Evolutionary conservation across 2,329 filamentous ascomycete genomes (phyloP).

Genomic region (Talaromyces pinophilus): DNA sequence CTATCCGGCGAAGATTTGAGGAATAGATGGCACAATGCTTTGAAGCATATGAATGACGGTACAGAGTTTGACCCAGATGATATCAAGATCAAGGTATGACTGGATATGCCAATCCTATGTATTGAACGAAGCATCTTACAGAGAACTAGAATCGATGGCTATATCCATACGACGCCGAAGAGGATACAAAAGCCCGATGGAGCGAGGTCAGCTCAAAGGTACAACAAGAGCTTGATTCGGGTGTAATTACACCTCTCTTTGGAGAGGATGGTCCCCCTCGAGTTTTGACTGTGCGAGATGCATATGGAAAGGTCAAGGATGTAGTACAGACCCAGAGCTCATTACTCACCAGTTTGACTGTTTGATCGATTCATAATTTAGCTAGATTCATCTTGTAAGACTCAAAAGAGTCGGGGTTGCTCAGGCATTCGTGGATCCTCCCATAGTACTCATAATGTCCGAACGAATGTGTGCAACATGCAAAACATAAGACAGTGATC

Average conservation of each 20-base stretch:
- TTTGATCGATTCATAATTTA: background rate
- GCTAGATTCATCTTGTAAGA: background rate
- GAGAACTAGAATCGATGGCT: slow-evolving; percentile 47
- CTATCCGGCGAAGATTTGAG: slow-evolving; percentile 29
- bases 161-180: slow-evolving; percentile 52
- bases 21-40: slow-evolving; percentile 31
- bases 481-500: background rate
- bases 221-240: background rate
- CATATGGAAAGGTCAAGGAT: slow-evolving; percentile 23
- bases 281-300: slow-evolving; percentile 22
- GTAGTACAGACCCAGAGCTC: slow-evolving; percentile 3
- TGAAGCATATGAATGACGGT: slow-evolving; percentile 20
- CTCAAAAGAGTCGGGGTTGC: background rate
- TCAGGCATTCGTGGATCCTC: background rate
- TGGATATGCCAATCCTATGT: background rate
- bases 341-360: background rate
- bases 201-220: slow-evolving; percentile 40
- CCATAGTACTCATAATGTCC: background rate
- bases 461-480: background rate
- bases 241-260: slow-evolving; percentile 35
- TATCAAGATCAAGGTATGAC: slow-evolving; percentile 44
- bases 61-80: slow-evolving; percentile 50
- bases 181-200: slow-evolving; percentile 48
- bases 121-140: background rate
- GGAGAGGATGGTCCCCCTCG: slow-evolving; percentile 20